Evolutionary conservation across 768 basidiomycete genomes (phyloP).

Genomic region (Sporobolomyces roseus): DNA sequence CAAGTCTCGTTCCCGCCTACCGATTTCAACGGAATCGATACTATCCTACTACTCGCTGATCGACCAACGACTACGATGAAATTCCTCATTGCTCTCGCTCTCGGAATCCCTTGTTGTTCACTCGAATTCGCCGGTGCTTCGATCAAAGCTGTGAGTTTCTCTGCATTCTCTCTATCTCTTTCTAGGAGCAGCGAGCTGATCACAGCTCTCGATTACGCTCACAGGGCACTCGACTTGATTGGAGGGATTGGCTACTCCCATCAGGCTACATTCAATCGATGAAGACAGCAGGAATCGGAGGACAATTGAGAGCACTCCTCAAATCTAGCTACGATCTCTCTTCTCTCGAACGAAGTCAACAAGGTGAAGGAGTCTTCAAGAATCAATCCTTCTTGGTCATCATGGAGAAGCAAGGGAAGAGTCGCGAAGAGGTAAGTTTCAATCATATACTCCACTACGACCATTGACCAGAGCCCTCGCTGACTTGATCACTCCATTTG

Average conservation of each 20-base stretch:
- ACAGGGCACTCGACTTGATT: conserved; percentile 52
- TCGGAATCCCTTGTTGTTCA: conserved; percentile 75
- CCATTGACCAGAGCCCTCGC: background rate
- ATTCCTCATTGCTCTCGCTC: conserved; percentile 72
- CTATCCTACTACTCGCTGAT: conserved; percentile 45
- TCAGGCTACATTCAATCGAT: conserved; percentile 55
- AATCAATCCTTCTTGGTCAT: conserved; percentile 50
- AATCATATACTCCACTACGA: background rate
- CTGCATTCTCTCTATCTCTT: background rate
- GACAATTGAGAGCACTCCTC: conserved; percentile 47
- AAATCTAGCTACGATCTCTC: conserved; percentile 56
- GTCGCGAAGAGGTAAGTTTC: conserved; percentile 37
- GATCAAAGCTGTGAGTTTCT: conserved; percentile 58
- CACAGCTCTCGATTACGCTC: background rate
- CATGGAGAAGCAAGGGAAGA: conserved; percentile 51
- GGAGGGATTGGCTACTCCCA: conserved; percentile 61
- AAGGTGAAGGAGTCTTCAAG: conserved; percentile 55
- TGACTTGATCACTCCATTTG: too few species aligned
- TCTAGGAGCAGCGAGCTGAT: too few species aligned
- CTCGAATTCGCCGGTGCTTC: background rate
- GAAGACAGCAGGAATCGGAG: conserved; percentile 21
- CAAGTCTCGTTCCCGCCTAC: background rate
- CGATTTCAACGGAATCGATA: conserved; percentile 26
- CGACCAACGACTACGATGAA: conserved; percentile 68
- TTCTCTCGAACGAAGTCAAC: conserved; percentile 47